These are phyloP conservation scores for Termitomyces sp. DNA, from an alignment of 768 basidiomycete species.

Conservation along the genomic window DNA sequence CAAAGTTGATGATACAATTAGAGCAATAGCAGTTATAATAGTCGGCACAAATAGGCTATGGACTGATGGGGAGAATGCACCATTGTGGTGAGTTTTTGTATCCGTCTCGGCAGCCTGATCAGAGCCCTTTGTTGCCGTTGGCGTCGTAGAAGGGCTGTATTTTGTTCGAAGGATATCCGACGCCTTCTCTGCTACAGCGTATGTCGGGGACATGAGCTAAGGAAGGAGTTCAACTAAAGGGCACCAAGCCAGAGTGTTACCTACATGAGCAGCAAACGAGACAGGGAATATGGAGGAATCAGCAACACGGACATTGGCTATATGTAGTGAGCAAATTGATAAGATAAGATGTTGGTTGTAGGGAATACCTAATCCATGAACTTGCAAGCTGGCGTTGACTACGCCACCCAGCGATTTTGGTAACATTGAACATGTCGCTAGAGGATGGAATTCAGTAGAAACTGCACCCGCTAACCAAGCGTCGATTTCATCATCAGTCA, in stretches of 20 bases:
- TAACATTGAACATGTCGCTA: conserved; percentile 55
- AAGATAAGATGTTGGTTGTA: background rate
- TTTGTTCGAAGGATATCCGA: conserved; percentile 2
- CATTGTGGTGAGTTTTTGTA: background rate
- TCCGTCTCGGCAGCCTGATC: background rate
- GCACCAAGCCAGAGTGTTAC: background rate
- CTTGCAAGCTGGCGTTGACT: conserved; percentile 49
- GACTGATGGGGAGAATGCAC: background rate
- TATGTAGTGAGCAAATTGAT: background rate
- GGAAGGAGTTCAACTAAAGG: background rate
- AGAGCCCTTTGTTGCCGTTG: background rate
- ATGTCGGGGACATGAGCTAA: conserved; percentile 8
- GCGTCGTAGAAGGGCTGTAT: background rate
- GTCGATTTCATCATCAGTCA: conserved; percentile 55
- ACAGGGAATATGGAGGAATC: conserved; percentile 24
- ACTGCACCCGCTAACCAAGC: conserved; percentile 41
- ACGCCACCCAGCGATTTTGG: conserved; percentile 54
- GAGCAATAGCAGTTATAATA: background rate
- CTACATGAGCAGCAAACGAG: conserved; percentile 21
- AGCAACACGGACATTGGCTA: conserved; percentile 42
- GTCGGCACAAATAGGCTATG: background rate
- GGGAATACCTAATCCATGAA: conserved; percentile 44
- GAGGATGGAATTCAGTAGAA: conserved; percentile 60
- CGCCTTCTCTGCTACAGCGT: conserved; percentile 10
- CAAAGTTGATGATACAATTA: background rate